Percentiles rank a stretch among this genome's conserved stretches.
phyloP scores from a whole-genome alignment of 139 green algal genomes.

The Monoraphidium neglectum region DNA sequence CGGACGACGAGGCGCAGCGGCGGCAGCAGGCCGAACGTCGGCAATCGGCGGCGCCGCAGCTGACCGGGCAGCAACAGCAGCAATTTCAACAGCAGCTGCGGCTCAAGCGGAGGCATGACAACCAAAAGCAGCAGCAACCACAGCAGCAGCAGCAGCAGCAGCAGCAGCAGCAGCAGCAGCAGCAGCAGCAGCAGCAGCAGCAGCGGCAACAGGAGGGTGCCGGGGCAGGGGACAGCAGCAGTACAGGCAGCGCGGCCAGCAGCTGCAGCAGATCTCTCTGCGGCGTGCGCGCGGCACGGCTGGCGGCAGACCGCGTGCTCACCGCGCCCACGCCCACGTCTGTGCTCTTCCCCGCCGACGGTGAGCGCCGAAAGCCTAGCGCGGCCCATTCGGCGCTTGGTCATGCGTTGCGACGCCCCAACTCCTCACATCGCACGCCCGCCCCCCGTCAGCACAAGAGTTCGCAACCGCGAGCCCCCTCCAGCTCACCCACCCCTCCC shows the following conservation, averaged over 20 bases:
- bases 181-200: constrained; percentile 2
- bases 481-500: background rate
- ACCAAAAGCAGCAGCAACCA: no score
- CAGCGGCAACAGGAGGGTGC: background rate
- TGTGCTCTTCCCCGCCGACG: constrained; percentile 56
- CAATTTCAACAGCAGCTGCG: no score
- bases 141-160: no score
- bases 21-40: no score
- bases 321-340: constrained; percentile 34
- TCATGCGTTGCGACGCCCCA: no score
- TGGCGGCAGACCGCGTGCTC: constrained; percentile 61
- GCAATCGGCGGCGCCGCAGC: no score
- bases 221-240: background rate
- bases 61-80: no score
- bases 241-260: background rate
- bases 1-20: background rate
- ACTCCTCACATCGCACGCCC: no score
- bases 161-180: background rate
- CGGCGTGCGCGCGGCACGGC: constrained; percentile 11
- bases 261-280: background rate
- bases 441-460: constrained; percentile 8
- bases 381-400: no score
- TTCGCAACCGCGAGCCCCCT: background rate
- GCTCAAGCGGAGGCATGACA: no score
- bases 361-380: no score